These are phyloP conservation scores for Asterella californica DNA, from an alignment of 225 moss, liverwort and hornwort species.

Conservation along the genomic window DNA sequence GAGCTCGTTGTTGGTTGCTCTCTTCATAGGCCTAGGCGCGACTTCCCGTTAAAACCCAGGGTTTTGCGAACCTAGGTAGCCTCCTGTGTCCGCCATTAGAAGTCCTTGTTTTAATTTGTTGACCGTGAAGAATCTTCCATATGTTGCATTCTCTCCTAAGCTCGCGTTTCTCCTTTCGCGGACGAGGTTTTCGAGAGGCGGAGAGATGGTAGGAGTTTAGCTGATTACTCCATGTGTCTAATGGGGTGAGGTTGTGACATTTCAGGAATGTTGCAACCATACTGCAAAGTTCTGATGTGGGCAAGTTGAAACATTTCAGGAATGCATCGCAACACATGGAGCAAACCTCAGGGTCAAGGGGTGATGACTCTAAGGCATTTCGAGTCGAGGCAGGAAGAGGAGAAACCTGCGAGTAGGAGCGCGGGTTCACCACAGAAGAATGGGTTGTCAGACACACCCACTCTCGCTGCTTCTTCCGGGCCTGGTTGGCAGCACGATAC, in stretches of 20 bases:
- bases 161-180: background rate
- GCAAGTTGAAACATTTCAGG: slow-evolving; percentile 22
- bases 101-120: background rate
- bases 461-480: slow-evolving; percentile 5
- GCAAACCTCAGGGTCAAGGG: slow-evolving; percentile 12
- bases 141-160: background rate
- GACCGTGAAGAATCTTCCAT: background rate
- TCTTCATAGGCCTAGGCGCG: background rate
- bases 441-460: slow-evolving; percentile 16
- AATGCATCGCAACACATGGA: slow-evolving; percentile 40
- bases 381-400: slow-evolving; percentile 28
- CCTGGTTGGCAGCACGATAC: slow-evolving; percentile 24
- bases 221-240: background rate
- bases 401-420: slow-evolving; percentile 23
- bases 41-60: no score
- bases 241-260: background rate
- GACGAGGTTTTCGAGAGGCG: no score
- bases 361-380: slow-evolving; percentile 10
- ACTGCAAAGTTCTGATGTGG: background rate
- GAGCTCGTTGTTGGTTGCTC: background rate
- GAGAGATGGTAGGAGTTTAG: background rate
- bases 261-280: slow-evolving; percentile 38
- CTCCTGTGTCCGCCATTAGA: background rate
- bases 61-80: no score
- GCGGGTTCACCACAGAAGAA: slow-evolving; percentile 18